These are phyloP conservation scores for Fomitopsis schrenkii DNA, from an alignment of 1,284 basidiomycete genomes.

Conservation along the genomic window DNA sequence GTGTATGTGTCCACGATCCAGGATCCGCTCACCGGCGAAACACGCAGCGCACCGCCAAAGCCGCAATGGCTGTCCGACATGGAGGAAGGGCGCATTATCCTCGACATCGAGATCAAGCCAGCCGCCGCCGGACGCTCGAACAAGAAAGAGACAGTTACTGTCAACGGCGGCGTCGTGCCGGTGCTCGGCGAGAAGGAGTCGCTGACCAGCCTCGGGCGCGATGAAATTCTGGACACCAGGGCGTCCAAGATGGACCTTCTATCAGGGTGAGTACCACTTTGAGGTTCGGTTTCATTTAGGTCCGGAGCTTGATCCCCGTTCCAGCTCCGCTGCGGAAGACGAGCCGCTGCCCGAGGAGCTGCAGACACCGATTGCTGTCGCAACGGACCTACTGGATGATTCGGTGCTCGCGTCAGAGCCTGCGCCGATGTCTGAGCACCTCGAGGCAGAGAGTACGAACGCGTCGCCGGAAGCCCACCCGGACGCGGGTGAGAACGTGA, in stretches of 20 bases:
- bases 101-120: slow-evolving; percentile 57
- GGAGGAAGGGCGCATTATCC: slow-evolving; percentile 59
- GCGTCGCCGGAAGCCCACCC: slow-evolving; percentile 22
- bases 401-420: slow-evolving; percentile 20
- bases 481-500: slow-evolving; percentile 24
- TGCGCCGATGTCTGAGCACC: slow-evolving; percentile 24
- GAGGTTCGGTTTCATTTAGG: slow-evolving; percentile 4
- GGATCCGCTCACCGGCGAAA: slow-evolving; percentile 79
- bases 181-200: slow-evolving; percentile 76
- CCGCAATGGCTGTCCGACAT: slow-evolving; percentile 76
- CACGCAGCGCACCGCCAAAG: slow-evolving; percentile 55
- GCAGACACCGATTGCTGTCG: slow-evolving; percentile 57
- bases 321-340: slow-evolving; percentile 38
- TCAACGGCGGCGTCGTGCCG: slow-evolving; percentile 50
- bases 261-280: slow-evolving; percentile 45
- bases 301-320: slow-evolving; percentile 3
- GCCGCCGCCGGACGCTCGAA: slow-evolving; percentile 15
- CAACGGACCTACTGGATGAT: slow-evolving; percentile 51
- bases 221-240: slow-evolving; percentile 69
- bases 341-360: slow-evolving; percentile 60
- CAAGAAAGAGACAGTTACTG: slow-evolving; percentile 34
- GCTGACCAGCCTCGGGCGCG: slow-evolving; percentile 60
- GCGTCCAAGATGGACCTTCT: slow-evolving; percentile 59
- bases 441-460: slow-evolving; percentile 28
- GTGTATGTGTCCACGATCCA: slow-evolving; percentile 66